phyloP scores from a whole-genome alignment of 495 filamentous ascomycete genomes.

The Trichoderma parareesei region DNA sequence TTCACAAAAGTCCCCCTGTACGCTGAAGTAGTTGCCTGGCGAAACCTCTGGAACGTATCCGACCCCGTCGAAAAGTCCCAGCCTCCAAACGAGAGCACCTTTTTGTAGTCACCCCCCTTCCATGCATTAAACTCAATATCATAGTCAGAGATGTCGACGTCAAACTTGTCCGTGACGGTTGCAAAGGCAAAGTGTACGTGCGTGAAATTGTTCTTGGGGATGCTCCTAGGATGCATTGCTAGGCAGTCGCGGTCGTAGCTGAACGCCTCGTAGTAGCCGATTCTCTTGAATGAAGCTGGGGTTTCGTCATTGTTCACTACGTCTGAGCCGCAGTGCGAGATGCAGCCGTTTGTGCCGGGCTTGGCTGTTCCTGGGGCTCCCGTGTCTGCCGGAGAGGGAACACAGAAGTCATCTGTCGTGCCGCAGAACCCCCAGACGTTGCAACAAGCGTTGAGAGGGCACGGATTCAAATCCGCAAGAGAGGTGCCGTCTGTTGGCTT shows the following conservation, averaged over 20 bases:
- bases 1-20: constrained; percentile 29
- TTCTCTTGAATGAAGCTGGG: constrained; percentile 7
- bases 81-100: constrained; percentile 40
- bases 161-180: constrained; percentile 22
- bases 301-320: constrained; percentile 20
- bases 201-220: constrained; percentile 26
- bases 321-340: constrained; percentile 38
- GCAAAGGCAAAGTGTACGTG: constrained; percentile 42
- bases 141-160: constrained; percentile 19
- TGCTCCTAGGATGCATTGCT: constrained; percentile 16
- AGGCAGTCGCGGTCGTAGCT: constrained; percentile 21
- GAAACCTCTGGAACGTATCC: constrained; percentile 28
- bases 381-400: constrained; percentile 16
- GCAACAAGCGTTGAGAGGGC: constrained; percentile 29
- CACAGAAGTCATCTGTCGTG: constrained; percentile 40
- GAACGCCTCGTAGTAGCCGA: constrained; percentile 28
- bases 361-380: constrained; percentile 33
- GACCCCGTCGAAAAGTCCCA: constrained; percentile 36
- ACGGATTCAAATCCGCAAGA: constrained; percentile 24
- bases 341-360: constrained; percentile 33
- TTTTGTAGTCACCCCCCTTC: constrained; percentile 19
- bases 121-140: constrained; percentile 19
- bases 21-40: constrained; percentile 25
- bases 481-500: constrained; percentile 14
- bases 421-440: constrained; percentile 43